Conservation (phyloP, 225 moss, liverwort and hornwort species). For the Polytrichum formosum region DNA sequence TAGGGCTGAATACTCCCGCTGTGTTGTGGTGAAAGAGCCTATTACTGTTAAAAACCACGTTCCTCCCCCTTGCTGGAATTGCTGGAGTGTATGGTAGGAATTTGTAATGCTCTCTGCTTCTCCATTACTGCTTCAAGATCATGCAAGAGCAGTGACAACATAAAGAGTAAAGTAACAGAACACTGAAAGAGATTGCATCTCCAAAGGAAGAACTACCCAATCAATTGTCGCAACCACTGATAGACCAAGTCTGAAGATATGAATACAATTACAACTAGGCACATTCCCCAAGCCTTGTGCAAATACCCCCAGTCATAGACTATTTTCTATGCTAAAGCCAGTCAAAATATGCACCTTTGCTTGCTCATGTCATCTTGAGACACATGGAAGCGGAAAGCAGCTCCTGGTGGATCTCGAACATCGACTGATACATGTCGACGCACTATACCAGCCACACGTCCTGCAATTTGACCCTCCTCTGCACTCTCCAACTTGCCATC, state of each 20-base stretch:
- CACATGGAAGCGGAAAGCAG: constrained; percentile 82
- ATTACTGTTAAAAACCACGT: constrained; percentile 84
- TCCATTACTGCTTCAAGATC: constrained; percentile 36
- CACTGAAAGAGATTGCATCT: too few relatives aligned
- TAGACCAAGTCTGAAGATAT: too few relatives aligned
- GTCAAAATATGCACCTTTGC: constrained; percentile 47
- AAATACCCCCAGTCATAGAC: too few relatives aligned
- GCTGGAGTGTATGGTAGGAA: constrained; percentile 43
- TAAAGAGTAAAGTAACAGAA: too few relatives aligned
- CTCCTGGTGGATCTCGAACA: constrained; percentile 90
- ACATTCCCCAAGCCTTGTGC: too few relatives aligned
- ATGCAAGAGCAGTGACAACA: not conserved
- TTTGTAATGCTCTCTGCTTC: constrained; percentile 53
- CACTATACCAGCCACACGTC: constrained; percentile 86
- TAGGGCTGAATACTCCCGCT: constrained; percentile 92
- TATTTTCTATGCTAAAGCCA: too few relatives aligned
- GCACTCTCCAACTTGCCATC: constrained; percentile 61
- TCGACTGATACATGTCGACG: constrained; percentile 87
- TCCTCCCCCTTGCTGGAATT: constrained; percentile 53
- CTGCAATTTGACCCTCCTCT: constrained; percentile 67
- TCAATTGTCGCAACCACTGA: too few relatives aligned
- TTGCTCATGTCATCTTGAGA: constrained; percentile 59
- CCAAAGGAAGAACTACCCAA: too few relatives aligned
- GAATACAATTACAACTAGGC: too few relatives aligned
- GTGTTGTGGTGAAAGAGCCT: constrained; percentile 91